Percentiles rank a stretch among this genome's conserved stretches.
phyloP scores from a whole-genome alignment of 2,329 filamentous ascomycete genomes.

The Aspergillus pseudotamarii region DNA sequence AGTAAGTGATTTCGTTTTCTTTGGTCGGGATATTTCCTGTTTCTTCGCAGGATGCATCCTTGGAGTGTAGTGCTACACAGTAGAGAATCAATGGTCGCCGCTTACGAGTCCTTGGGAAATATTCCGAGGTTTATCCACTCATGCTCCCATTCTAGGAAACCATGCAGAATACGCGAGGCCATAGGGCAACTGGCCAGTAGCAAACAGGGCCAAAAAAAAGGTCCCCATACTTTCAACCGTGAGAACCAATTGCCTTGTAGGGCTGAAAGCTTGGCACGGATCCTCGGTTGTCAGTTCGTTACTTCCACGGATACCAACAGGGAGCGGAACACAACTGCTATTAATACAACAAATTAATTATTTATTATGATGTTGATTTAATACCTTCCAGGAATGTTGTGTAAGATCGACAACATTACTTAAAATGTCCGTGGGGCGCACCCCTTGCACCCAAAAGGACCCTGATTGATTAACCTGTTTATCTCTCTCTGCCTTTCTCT shows the following conservation, averaged over 20 bases:
- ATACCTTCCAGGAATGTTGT: neutral
- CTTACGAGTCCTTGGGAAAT: neutral
- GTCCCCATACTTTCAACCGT: no score
- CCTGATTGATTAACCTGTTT: neutral
- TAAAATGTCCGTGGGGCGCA: neutral
- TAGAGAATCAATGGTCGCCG: neutral
- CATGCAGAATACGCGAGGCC: neutral
- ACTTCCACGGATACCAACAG: neutral
- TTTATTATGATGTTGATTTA: neutral
- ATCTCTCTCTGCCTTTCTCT: neutral
- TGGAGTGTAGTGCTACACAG: neutral
- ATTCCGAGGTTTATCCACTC: neutral
- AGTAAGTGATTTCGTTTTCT: neutral
- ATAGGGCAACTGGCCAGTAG: neutral
- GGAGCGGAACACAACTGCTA: no score
- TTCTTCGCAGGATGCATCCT: neutral
- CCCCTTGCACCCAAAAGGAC: neutral
- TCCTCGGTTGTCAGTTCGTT: conserved; percentile 7
- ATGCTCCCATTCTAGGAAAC: neutral
- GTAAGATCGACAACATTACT: neutral
- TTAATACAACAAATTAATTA: no score
- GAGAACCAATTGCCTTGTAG: conserved; percentile 26
- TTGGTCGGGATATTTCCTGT: neutral
- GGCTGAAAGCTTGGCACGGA: conserved; percentile 33
- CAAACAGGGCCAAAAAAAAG: no score